These are phyloP conservation scores for Rhodosporidiobolus odoratus DNA, from an alignment of 768 basidiomycete genomes.

Conservation along the genomic window DNA sequence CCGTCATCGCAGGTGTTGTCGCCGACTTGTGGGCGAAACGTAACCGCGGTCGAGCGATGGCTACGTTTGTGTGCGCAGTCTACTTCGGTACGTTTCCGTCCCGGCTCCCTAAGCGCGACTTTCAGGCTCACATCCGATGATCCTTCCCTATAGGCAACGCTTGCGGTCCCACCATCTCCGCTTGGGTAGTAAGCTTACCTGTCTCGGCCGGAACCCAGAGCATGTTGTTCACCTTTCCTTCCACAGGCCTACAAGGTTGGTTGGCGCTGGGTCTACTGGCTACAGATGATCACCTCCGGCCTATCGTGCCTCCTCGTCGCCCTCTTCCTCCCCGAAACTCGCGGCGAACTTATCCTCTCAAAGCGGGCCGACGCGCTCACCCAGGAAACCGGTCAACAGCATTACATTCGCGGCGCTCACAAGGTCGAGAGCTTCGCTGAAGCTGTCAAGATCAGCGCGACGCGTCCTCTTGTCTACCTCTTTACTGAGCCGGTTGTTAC, in stretches of 20 bases:
- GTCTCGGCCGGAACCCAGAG: too few relatives aligned
- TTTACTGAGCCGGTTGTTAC: conserved; percentile 34
- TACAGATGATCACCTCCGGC: conserved; percentile 32
- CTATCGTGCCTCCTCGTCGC: conserved; percentile 30
- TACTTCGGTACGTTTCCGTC: neutral
- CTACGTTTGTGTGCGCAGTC: conserved; percentile 30
- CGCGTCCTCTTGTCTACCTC: conserved; percentile 21
- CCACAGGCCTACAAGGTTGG: neutral
- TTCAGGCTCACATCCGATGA: neutral
- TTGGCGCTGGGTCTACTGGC: conserved; percentile 33
- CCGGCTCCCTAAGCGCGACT: neutral
- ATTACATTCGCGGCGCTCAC: conserved; percentile 30
- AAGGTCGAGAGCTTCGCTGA: conserved; percentile 9
- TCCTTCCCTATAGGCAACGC: conserved; percentile 26
- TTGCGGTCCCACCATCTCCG: conserved; percentile 28
- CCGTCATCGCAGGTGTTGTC: conserved; percentile 26
- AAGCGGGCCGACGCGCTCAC: conserved; percentile 22
- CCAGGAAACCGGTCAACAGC: conserved; percentile 21
- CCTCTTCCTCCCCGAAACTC: conserved; percentile 29
- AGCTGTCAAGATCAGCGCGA: conserved; percentile 21
- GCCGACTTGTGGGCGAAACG: conserved; percentile 24
- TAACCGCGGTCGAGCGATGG: conserved; percentile 16
- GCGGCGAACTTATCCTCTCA: conserved; percentile 32
- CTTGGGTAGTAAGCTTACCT: conserved; percentile 36
- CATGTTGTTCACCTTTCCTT: too few relatives aligned